A percentile compares a stretch with the other conserved stretches of the same genome.
phyloP scores from a whole-genome alignment of 768 basidiomycete species.

The Boletus coccyginus region DNA sequence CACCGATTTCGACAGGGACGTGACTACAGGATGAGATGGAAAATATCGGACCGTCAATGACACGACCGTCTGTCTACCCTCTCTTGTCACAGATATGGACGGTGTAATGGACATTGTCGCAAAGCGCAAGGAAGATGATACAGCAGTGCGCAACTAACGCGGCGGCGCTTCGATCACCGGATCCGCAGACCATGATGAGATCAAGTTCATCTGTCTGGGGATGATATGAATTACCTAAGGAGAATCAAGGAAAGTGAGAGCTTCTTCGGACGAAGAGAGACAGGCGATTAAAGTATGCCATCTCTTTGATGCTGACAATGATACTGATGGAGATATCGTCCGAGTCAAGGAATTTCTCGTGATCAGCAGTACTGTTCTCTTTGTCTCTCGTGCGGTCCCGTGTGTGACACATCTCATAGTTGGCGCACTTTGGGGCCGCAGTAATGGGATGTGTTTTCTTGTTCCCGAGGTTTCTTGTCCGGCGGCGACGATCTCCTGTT shows the following conservation, averaged over 20 bases:
- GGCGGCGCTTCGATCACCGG: background rate
- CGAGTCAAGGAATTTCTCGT: too few species aligned
- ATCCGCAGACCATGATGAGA: background rate
- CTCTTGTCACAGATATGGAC: background rate
- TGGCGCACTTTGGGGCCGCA: too few species aligned
- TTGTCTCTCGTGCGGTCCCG: too few species aligned
- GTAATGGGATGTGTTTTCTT: too few species aligned
- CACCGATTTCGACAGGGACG: background rate
- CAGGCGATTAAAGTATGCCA: too few species aligned
- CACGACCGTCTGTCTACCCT: background rate
- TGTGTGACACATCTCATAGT: too few species aligned
- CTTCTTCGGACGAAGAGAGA: background rate
- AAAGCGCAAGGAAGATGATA: conserved; percentile 3
- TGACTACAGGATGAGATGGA: background rate
- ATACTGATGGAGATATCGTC: too few species aligned
- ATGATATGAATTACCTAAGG: conserved; percentile 3
- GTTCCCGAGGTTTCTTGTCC: too few species aligned
- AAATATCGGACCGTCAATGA: background rate
- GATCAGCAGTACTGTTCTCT: too few species aligned
- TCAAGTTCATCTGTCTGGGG: background rate
- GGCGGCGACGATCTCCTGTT: too few species aligned
- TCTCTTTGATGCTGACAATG: too few species aligned
- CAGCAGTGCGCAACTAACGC: background rate
- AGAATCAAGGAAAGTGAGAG: background rate
- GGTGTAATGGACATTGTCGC: background rate